Evolutionary conservation across 331 rosid genomes (phyloP).

Genomic region (Erythrophleum ivorense): DNA sequence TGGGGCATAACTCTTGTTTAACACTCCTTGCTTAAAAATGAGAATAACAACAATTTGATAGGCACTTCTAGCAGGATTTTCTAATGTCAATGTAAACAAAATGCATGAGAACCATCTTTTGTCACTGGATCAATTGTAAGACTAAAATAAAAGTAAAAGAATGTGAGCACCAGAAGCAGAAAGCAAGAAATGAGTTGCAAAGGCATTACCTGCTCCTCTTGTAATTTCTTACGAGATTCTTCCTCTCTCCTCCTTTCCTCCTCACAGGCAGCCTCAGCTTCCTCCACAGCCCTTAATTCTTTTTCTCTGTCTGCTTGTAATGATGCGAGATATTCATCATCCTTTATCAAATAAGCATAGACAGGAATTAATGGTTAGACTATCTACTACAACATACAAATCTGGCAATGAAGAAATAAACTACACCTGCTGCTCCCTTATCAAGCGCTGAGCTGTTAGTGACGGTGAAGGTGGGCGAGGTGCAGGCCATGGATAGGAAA

Average conservation of each 20-base stretch:
- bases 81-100: background rate
- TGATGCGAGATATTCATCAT: slow-evolving; percentile 92
- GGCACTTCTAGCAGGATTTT: background rate
- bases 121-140: background rate
- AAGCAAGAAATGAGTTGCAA: slow-evolving; percentile 7
- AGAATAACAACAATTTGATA: background rate
- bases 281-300: slow-evolving; percentile 72
- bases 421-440: slow-evolving; percentile 95
- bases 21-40: background rate
- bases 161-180: background rate
- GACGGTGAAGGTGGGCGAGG: slow-evolving; percentile 94
- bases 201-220: slow-evolving; percentile 74
- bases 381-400: slow-evolving; percentile 27
- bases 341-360: slow-evolving; percentile 56
- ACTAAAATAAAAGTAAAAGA: slow-evolving; percentile 5
- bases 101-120: background rate
- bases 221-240: slow-evolving; percentile 70
- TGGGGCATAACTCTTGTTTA: background rate
- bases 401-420: slow-evolving; percentile 30
- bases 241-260: slow-evolving; percentile 78
- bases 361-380: slow-evolving; percentile 10
- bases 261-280: slow-evolving; percentile 79
- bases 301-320: slow-evolving; percentile 91
- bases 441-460: slow-evolving; percentile 80
- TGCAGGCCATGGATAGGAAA: slow-evolving; percentile 46